These are phyloP conservation scores for Huntiella bhutanensis DNA, from an alignment of 2,329 filamentous ascomycete genomes.

Conservation along the genomic window DNA sequence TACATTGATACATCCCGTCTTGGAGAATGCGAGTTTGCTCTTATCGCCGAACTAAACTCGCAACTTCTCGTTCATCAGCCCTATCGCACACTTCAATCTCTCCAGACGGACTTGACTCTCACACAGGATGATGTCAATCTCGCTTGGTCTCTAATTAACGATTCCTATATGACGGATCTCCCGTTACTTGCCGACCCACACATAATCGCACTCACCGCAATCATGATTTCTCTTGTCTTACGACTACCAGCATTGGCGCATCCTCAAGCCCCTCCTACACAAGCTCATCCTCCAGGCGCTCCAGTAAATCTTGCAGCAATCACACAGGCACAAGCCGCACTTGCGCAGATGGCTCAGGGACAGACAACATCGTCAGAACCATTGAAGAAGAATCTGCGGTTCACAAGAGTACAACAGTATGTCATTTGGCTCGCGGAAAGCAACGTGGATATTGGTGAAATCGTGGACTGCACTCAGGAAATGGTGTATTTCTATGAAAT, in stretches of 20 bases:
- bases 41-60: slow-evolving; percentile 81
- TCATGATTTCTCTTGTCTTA: slow-evolving; percentile 68
- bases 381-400: slow-evolving; percentile 8
- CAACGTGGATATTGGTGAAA: slow-evolving; percentile 62
- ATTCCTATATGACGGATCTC: slow-evolving; percentile 84
- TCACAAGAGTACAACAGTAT: slow-evolving; percentile 36
- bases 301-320: slow-evolving; percentile 5
- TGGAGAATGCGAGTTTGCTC: slow-evolving; percentile 81
- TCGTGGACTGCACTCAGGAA: slow-evolving; percentile 82
- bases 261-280: slow-evolving; percentile 21
- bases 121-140: slow-evolving; percentile 61
- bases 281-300: background rate
- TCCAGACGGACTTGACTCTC: slow-evolving; percentile 51
- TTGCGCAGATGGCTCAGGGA: slow-evolving; percentile 1
- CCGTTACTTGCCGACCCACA: slow-evolving; percentile 74
- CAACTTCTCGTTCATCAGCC: slow-evolving; percentile 83
- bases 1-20: slow-evolving; percentile 63
- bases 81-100: slow-evolving; percentile 58
- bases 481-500: slow-evolving; percentile 74
- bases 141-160: slow-evolving; percentile 72
- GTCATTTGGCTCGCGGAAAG: slow-evolving; percentile 74
- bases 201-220: slow-evolving; percentile 67
- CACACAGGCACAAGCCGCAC: background rate
- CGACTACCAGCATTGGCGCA: slow-evolving; percentile 30
- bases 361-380: background rate